Conservation (phyloP, 1,284 basidiomycete species). For the Neolentinus lepideus region DNA sequence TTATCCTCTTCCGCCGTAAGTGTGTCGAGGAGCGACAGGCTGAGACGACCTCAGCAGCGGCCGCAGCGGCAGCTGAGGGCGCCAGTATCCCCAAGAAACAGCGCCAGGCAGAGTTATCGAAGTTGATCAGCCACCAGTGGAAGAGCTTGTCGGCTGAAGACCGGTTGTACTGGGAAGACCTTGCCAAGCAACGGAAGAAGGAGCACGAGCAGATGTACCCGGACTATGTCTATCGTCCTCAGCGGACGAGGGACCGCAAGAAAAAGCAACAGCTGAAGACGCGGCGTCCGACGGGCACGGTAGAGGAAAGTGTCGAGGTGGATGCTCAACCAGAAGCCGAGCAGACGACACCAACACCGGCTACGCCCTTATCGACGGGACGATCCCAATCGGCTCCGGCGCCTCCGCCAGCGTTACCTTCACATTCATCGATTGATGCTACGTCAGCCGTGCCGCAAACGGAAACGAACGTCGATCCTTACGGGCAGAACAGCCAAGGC, state of each 20-base stretch:
- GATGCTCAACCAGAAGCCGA: slow-evolving; percentile 45
- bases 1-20: slow-evolving; percentile 72
- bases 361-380: slow-evolving; percentile 12
- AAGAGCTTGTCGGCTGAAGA: slow-evolving; percentile 54
- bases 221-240: slow-evolving; percentile 70
- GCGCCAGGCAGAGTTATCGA: slow-evolving; percentile 58
- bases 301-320: slow-evolving; percentile 39
- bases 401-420: slow-evolving; percentile 19
- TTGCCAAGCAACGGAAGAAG: slow-evolving; percentile 51
- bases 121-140: slow-evolving; percentile 74
- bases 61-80: slow-evolving; percentile 25
- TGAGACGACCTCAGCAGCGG: slow-evolving; percentile 16
- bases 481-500: neutral
- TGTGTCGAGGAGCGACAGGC: slow-evolving; percentile 65
- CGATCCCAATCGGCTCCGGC: slow-evolving; percentile 27
- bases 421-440: neutral
- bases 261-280: slow-evolving; percentile 42
- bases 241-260: slow-evolving; percentile 53
- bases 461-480: neutral
- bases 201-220: slow-evolving; percentile 60
- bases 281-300: slow-evolving; percentile 31
- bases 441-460: neutral
- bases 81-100: slow-evolving; percentile 38
- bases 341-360: slow-evolving; percentile 42
- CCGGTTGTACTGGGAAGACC: slow-evolving; percentile 54